A percentile compares a stretch with the other conserved stretches of the same genome.
phyloP scores from a whole-genome alignment of 2,329 filamentous ascomycete genomes.

The Ambrosiella beaveri region DNA sequence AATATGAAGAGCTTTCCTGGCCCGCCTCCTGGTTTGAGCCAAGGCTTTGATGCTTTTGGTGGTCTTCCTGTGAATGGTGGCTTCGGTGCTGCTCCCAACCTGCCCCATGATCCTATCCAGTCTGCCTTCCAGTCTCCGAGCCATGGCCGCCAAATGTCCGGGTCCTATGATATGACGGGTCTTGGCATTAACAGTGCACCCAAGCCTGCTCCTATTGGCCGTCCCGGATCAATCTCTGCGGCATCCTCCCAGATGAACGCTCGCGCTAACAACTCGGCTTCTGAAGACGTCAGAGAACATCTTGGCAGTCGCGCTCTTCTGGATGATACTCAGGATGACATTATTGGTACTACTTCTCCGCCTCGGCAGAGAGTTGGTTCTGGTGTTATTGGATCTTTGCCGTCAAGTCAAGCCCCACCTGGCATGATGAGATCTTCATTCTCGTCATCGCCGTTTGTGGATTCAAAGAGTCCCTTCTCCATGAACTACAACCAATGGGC shows the following conservation, averaged over 20 bases:
- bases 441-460: constrained; percentile 21
- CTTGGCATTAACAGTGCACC: constrained; percentile 34
- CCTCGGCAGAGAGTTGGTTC: constrained; percentile 8
- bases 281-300: constrained; percentile 56
- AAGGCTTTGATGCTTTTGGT: constrained; percentile 6
- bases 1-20: constrained; percentile 26
- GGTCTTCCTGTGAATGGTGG: constrained; percentile 4
- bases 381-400: constrained; percentile 1
- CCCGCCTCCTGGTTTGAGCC: constrained; percentile 5
- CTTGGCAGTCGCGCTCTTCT: constrained; percentile 82
- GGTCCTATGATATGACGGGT: constrained; percentile 40
- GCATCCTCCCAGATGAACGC: constrained; percentile 17
- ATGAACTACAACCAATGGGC: constrained; percentile 27
- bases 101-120: constrained; percentile 9
- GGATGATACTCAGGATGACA: constrained; percentile 39
- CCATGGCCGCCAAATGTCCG: constrained; percentile 63
- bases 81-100: not conserved
- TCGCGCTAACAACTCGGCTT: constrained; percentile 18
- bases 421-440: constrained; percentile 5
- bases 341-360: not conserved
- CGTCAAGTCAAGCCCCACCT: constrained; percentile 15
- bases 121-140: constrained; percentile 16
- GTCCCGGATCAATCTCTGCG: constrained; percentile 50
- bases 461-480: constrained; percentile 22
- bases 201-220: constrained; percentile 74